Conservation (phyloP, 257 asterid species). For the Plectranthus barbatus region DNA sequence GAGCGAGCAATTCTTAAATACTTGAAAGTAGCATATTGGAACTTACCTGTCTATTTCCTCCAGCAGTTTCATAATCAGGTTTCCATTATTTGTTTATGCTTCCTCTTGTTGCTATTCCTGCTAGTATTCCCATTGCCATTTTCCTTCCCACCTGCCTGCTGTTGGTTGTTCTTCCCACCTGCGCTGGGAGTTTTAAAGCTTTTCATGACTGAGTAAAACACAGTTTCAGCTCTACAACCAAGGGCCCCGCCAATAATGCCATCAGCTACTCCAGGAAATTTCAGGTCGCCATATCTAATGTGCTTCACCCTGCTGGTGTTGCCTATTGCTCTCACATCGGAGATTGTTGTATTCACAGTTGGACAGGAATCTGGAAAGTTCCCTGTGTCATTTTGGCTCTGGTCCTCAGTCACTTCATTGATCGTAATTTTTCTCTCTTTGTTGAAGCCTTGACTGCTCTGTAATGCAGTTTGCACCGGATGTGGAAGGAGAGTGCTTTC, state of each 20-base stretch:
- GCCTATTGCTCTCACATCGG: neutral
- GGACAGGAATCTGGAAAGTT: conserved; percentile 7
- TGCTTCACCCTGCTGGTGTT: conserved; percentile 1
- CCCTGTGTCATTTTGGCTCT: conserved; percentile 10
- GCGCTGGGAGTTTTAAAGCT: neutral
- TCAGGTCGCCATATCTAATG: conserved; percentile 29
- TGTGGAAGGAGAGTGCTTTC: conserved; percentile 14
- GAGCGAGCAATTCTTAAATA: neutral
- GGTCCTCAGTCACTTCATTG: conserved; percentile 16
- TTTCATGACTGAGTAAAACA: conserved; percentile 1
- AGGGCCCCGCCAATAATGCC: conserved; percentile 9
- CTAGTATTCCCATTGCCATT: neutral
- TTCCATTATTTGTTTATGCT: conserved; percentile 24
- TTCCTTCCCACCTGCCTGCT: neutral
- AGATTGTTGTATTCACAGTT: neutral
- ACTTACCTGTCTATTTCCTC: conserved; percentile 20
- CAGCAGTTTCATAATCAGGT: conserved; percentile 28
- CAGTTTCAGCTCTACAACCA: conserved; percentile 11
- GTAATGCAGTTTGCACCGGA: neutral
- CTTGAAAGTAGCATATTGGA: neutral
- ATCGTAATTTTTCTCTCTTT: conserved; percentile 17
- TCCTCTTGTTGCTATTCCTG: conserved; percentile 26
- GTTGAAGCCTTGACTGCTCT: neutral
- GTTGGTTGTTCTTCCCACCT: neutral
- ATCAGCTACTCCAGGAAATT: conserved; percentile 16